Evolutionary conservation across 2,329 filamentous ascomycete species (phyloP).

Genomic region (Curvularia verruculosa): DNA sequence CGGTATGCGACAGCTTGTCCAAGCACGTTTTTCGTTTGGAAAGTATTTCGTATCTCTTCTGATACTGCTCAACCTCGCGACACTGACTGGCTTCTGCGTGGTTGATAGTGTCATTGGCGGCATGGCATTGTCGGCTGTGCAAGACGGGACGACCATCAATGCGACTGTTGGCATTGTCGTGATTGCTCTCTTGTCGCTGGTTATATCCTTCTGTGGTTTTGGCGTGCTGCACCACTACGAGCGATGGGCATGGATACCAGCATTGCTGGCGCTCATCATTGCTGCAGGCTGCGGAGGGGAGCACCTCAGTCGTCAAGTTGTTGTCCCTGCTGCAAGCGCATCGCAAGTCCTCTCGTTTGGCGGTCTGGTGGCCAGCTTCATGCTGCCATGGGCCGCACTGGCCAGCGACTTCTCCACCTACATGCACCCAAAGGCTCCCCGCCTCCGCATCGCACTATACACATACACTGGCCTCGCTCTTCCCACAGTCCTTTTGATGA

Average conservation of each 20-base stretch:
- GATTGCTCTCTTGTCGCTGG: slow-evolving; percentile 61
- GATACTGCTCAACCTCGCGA: slow-evolving; percentile 67
- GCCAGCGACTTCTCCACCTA: slow-evolving; percentile 68
- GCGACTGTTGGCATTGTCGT: slow-evolving; percentile 66
- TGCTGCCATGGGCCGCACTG: slow-evolving; percentile 66
- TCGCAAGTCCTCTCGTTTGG: slow-evolving; percentile 61
- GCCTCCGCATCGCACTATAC: slow-evolving; percentile 60
- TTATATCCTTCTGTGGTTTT: slow-evolving; percentile 68
- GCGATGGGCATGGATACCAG: slow-evolving; percentile 63
- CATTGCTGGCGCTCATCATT: slow-evolving; percentile 62
- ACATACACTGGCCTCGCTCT: slow-evolving; percentile 62
- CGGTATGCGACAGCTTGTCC: slow-evolving; percentile 70
- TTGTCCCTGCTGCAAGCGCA: slow-evolving; percentile 53
- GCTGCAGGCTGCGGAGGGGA: slow-evolving; percentile 61
- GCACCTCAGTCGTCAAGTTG: slow-evolving; percentile 57
- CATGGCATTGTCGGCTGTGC: slow-evolving; percentile 51
- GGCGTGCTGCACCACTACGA: slow-evolving; percentile 62
- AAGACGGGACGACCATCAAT: slow-evolving; percentile 51
- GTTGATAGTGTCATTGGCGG: slow-evolving; percentile 67
- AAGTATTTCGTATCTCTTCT: slow-evolving; percentile 64
- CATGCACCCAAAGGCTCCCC: slow-evolving; percentile 62
- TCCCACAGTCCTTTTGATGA: slow-evolving; percentile 66
- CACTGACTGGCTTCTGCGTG: slow-evolving; percentile 67
- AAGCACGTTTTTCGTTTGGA: slow-evolving; percentile 66
- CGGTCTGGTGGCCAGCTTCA: slow-evolving; percentile 67